These are phyloP conservation scores for Wickerhamiella sorbophila DNA, from an alignment of 805 yeast genomes.

Conservation along the genomic window DNA sequence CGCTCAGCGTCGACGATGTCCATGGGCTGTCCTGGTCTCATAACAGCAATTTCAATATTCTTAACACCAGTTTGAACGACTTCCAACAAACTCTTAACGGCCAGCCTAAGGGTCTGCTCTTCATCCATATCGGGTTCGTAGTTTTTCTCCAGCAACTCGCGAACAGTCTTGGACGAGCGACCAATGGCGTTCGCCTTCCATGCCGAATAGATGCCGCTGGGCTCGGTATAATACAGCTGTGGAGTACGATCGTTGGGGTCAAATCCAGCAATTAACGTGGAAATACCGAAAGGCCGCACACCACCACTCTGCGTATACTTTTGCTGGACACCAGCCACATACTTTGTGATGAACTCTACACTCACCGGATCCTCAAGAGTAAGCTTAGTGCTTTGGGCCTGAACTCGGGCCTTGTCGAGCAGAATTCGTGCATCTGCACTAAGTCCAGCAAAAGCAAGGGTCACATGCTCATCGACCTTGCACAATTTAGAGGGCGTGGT, in stretches of 20 bases:
- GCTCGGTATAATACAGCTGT: slow-evolving; percentile 85
- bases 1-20: slow-evolving; percentile 50
- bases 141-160: slow-evolving; percentile 87
- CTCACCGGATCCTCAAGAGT: slow-evolving; percentile 91
- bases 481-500: slow-evolving; percentile 92
- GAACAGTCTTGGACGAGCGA: slow-evolving; percentile 83
- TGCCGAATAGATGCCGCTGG: slow-evolving; percentile 91
- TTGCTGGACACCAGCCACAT: slow-evolving; percentile 97
- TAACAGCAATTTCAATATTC: slow-evolving; percentile 83
- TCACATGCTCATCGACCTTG: slow-evolving; percentile 77
- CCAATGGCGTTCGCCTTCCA: slow-evolving; percentile 99
- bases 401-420: slow-evolving; percentile 89
- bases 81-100: slow-evolving; percentile 78
- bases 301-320: slow-evolving; percentile 96
- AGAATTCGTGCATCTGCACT: slow-evolving; percentile 96
- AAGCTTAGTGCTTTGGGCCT: slow-evolving; percentile 87
- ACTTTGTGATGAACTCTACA: slow-evolving; percentile 81
- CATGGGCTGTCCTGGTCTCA: slow-evolving; percentile 54
- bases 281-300: slow-evolving; percentile 93
- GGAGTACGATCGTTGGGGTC: slow-evolving; percentile 75
- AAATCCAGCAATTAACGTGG: slow-evolving; percentile 90
- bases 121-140: slow-evolving; percentile 46
- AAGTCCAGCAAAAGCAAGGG: slow-evolving; percentile 90
- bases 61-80: slow-evolving; percentile 97
- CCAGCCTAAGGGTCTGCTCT: slow-evolving; percentile 61